Conservation (phyloP, 805 yeast species). For the Candida broadrunensis region DNA sequence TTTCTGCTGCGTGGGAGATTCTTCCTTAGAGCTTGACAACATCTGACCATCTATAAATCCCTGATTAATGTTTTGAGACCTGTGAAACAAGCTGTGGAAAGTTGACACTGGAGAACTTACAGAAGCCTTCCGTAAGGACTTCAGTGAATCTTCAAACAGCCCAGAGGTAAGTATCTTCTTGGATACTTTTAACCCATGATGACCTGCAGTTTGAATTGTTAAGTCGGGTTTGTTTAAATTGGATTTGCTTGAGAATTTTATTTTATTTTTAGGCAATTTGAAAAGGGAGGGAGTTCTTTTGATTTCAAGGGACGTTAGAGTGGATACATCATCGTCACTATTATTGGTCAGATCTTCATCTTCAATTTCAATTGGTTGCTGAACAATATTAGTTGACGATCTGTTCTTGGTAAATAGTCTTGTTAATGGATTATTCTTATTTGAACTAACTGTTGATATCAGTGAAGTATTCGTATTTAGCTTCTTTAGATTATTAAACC, state of each 20-base stretch:
- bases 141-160: conserved; percentile 12
- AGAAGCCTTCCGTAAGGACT: conserved; percentile 16
- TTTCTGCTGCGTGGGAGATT: conserved; percentile 6
- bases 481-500: conserved; percentile 32
- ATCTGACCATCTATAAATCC: conserved; percentile 6
- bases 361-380: conserved; percentile 6
- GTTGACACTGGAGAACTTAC: conserved; percentile 30
- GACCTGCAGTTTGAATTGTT: conserved; percentile 27
- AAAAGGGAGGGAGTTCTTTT: not conserved
- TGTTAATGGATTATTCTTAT: conserved; percentile 25
- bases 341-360: conserved; percentile 4
- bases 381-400: conserved; percentile 15
- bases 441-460: conserved; percentile 16
- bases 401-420: conserved; percentile 29
- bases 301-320: not conserved
- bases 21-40: conserved; percentile 11
- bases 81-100: conserved; percentile 31
- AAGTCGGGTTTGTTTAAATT: conserved; percentile 22
- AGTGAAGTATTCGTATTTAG: conserved; percentile 24
- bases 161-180: conserved; percentile 20
- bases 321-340: conserved; percentile 7
- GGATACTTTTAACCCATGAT: conserved; percentile 19
- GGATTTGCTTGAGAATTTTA: conserved; percentile 10
- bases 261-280: conserved; percentile 6
- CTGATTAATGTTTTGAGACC: conserved; percentile 17